Evolutionary conservation across 768 basidiomycete genomes (phyloP), one percentile per base, ranked within the genome.

Genomic region (Naganishia vaughanmartiniae): DNA sequence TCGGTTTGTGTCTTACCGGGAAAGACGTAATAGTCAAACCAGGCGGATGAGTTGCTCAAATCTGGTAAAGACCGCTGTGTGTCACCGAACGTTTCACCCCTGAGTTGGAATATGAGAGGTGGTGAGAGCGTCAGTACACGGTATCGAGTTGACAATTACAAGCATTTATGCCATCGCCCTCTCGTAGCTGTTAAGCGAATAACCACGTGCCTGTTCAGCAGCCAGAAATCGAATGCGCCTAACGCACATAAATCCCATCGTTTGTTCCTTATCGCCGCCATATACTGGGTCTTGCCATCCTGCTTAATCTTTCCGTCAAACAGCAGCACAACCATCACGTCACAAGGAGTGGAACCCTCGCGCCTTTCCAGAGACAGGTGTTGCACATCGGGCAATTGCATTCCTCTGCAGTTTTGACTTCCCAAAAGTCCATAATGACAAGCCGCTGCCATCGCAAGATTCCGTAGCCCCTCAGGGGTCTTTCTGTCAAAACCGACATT

Each of bases 91-190:
- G 56, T 57, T 24, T 57, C 56, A 24, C 56, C 56, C 10, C 56
- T 57, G 9, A 57, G 12, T 15, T 57, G 30, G 56, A 57, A 57
- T 57, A 34, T 57, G n/a, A n/a, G n/a, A n/a, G n/a, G n/a, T n/a
- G n/a, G n/a, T n/a, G n/a, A n/a, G n/a, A n/a, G n/a, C n/a, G n/a
- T n/a, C n/a, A n/a, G n/a, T n/a, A n/a, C n/a, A n/a, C n/a, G n/a
- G n/a, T n/a, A n/a, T n/a, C n/a, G n/a, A n/a, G n/a, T 12, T 10
- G 31, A 2, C n/a, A n/a, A n/a, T n/a, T n/a, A n/a, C n/a, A n/a
- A n/a, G n/a, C n/a, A n/a, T n/a, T n/a, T n/a, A n/a, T n/a, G n/a
- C n/a, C n/a, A n/a, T n/a, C n/a, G n/a, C n/a, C n/a, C n/a, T n/a
- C n/a, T n/a, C n/a, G n/a, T n/a, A n/a, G n/a, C n/a, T n/a, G n/a